phyloP scores from a whole-genome alignment of 495 filamentous ascomycete species.

The Hypoxylon crocopeplum region DNA sequence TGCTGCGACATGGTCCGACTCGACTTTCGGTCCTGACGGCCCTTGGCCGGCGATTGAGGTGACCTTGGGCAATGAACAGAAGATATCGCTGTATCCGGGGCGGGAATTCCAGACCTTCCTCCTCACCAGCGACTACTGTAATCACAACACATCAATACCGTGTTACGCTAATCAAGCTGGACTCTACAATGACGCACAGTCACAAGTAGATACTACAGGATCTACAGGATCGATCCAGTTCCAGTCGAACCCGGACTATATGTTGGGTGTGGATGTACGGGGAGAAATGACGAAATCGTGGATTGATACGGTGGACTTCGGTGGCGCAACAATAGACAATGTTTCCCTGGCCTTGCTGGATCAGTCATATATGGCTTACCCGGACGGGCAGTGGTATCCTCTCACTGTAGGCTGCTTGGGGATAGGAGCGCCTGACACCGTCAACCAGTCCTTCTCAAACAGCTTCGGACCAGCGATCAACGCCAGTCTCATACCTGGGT shows the following conservation, averaged over 20 bases:
- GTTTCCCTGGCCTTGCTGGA: slow-evolving; percentile 35
- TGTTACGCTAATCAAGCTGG: slow-evolving; percentile 37
- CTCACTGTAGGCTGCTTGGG: slow-evolving; percentile 45
- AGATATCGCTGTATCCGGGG: slow-evolving; percentile 45
- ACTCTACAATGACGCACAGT: slow-evolving; percentile 36
- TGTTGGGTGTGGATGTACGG: slow-evolving; percentile 27
- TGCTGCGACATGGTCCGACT: slow-evolving; percentile 36
- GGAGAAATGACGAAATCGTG: slow-evolving; percentile 30
- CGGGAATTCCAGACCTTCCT: slow-evolving; percentile 38
- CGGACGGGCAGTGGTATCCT: slow-evolving; percentile 44
- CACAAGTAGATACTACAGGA: slow-evolving; percentile 38
- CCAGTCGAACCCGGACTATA: slow-evolving; percentile 26
- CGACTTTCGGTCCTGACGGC: slow-evolving; percentile 45
- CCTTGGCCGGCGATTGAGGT: slow-evolving; percentile 48
- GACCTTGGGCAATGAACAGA: slow-evolving; percentile 37
- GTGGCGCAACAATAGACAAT: slow-evolving; percentile 26
- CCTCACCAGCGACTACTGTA: slow-evolving; percentile 41
- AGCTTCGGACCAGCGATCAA: slow-evolving; percentile 36
- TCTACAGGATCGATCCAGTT: slow-evolving; percentile 29
- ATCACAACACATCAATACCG: slow-evolving; percentile 25
- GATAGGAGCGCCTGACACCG: slow-evolving; percentile 40
- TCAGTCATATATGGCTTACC: slow-evolving; percentile 36
- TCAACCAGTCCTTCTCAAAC: slow-evolving; percentile 42
- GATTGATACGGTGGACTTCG: slow-evolving; percentile 35
- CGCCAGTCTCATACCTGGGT: slow-evolving; percentile 44